Percentiles rank a stretch among this genome's conserved stretches.
Evolutionary conservation across 1,284 basidiomycete genomes (phyloP).

Genomic region (Megacollybia platyphylla): DNA sequence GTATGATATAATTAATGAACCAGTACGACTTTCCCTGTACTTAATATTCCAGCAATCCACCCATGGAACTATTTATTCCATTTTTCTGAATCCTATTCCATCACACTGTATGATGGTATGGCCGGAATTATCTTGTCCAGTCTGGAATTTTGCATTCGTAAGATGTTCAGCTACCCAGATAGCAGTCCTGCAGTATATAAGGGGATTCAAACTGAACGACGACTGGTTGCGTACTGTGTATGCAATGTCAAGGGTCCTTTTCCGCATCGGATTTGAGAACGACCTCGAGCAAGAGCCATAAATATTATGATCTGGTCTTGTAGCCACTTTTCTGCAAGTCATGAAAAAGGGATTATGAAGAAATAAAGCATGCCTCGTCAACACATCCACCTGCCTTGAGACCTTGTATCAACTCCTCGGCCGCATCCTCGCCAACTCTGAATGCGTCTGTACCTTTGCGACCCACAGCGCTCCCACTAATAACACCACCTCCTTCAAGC

Average conservation of each 20-base stretch:
- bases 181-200: constrained; percentile 36
- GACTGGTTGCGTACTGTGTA: constrained; percentile 32
- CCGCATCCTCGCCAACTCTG: constrained; percentile 44
- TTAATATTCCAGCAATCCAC: too few relatives aligned
- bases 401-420: constrained; percentile 37
- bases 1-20: neutral
- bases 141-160: constrained; percentile 46
- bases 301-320: constrained; percentile 69
- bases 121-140: constrained; percentile 20
- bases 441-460: constrained; percentile 28
- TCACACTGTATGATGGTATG: constrained; percentile 34
- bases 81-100: constrained; percentile 34
- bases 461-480: constrained; percentile 55
- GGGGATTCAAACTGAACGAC: neutral
- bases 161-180: constrained; percentile 59
- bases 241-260: constrained; percentile 48
- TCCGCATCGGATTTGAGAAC: constrained; percentile 36
- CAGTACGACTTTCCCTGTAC: too few relatives aligned
- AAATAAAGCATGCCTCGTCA: constrained; percentile 36
- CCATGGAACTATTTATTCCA: neutral
- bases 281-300: constrained; percentile 54
- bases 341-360: neutral
- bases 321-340: constrained; percentile 14
- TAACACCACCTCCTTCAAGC: constrained; percentile 45
- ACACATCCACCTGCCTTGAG: constrained; percentile 51